A percentile compares a stretch with the other conserved stretches of the same genome.
Evolutionary conservation across 768 basidiomycete genomes (phyloP).

Genomic region (Boletus rufocinnamomeus): DNA sequence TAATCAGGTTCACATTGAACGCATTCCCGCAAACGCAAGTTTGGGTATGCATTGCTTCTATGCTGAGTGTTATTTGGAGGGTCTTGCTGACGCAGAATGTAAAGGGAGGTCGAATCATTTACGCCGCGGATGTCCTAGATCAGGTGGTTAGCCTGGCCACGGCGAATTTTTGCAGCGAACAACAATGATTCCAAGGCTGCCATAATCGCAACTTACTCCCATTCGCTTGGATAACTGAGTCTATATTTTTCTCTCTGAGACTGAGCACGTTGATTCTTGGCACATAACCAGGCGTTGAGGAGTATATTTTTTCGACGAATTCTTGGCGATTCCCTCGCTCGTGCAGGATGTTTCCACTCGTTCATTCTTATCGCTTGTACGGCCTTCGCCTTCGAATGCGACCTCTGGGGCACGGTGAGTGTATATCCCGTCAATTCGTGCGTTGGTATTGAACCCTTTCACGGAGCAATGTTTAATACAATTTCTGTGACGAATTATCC

Average conservation of each 20-base stretch:
- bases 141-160: constrained; percentile 15
- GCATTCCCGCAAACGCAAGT: constrained; percentile 55
- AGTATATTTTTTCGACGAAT: constrained; percentile 44
- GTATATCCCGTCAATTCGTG: background rate
- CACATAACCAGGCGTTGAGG: constrained; percentile 9
- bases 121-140: constrained; percentile 12
- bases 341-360: constrained; percentile 8
- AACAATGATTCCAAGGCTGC: constrained; percentile 20
- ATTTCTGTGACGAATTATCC: constrained; percentile 5
- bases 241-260: background rate
- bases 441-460: background rate
- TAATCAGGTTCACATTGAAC: constrained; percentile 56
- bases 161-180: constrained; percentile 16
- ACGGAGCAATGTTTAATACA: background rate
- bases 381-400: background rate
- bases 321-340: constrained; percentile 23
- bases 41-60: constrained; percentile 48
- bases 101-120: constrained; percentile 50
- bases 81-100: background rate
- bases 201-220: constrained; percentile 47
- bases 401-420: constrained; percentile 12
- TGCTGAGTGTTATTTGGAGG: background rate
- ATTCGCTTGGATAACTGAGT: constrained; percentile 3
- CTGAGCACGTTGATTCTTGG: background rate
- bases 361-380: constrained; percentile 18